phyloP scores from a whole-genome alignment of 169 alveolate genomes.

The Ichthyophthirius multifiliis region DNA sequence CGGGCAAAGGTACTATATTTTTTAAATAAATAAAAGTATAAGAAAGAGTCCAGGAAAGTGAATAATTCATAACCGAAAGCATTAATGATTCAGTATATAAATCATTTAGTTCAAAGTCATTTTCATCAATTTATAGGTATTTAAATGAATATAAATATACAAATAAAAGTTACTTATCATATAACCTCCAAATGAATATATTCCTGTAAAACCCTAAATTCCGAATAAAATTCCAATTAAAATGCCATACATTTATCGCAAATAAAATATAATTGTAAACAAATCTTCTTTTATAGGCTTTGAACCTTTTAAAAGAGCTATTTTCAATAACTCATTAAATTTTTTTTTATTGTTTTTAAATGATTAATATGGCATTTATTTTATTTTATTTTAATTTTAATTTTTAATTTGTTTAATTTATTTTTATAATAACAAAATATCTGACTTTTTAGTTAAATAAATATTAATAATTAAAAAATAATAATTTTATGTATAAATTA shows the following conservation, averaged over 20 bases:
- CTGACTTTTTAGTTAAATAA: no score
- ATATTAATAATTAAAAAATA: no score
- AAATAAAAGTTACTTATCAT: neutral
- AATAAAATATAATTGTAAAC: neutral
- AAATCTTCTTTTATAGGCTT: neutral
- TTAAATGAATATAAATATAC: neutral
- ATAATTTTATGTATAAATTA: no score
- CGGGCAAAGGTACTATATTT: neutral
- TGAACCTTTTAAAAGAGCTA: neutral
- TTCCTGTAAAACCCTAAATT: neutral
- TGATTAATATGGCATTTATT: no score
- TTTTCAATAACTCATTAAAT: neutral
- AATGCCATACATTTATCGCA: neutral
- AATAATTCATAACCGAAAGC: neutral
- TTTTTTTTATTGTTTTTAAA: neutral
- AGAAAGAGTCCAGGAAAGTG: conserved; percentile 1
- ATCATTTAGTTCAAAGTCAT: neutral
- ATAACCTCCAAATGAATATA: neutral
- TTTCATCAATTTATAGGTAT: neutral
- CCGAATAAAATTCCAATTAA: neutral
- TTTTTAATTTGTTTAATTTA: no score
- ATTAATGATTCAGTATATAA: conserved; percentile 6
- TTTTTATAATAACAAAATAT: no score
- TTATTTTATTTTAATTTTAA: no score
- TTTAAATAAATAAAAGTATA: neutral